Base-by-base conservation (phyloP, 2,329 filamentous ascomycete species). In the Leptographium radiaticola region DNA sequence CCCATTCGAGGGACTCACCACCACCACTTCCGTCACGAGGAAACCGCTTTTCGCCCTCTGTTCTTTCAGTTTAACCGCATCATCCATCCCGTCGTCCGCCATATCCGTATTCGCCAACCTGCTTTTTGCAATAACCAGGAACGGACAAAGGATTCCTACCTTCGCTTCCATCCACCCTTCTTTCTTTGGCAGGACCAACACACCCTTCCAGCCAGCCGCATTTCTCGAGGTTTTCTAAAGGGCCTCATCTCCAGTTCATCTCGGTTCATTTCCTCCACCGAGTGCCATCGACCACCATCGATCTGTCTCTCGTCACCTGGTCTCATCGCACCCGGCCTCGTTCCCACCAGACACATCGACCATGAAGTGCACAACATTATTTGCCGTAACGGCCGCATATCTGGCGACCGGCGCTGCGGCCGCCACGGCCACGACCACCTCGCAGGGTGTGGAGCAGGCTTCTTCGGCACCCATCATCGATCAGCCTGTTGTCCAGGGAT, bases 401-500 rank as follows among this genome's bases (percentile, higher is more conserved):
- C 51, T 57, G 43, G 53, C 55, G 43, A 51, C 55, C 30, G 52
- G 53, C 7, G 53, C 56, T 13, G 53, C 56, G 18, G 54, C 56
- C 6, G 51, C 56, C 1, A 36, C 52, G 36, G n/a, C 57, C 16
- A 44, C 56, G 12, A 42, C 57, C 18, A 55, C 57, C 11, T 48
- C 36, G 12, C 54, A 54, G 53, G 62, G 59, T 11, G 53, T 64
- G n/a, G 68, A 78, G 59, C 60, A 59, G 38, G 68, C 75, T 9
- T 63, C 68, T 0, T 52, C 60, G n/a, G 51, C 61, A 1, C 72
- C 76, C 0, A 59, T 63, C 5, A 58, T 64, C 6, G 66, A 67
- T n/a, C 62, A 66, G 10, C 59, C 66, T 45, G 73, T 70, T 2
- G 69, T 72, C 1, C 74, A 78, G 25, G 78, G 78, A 18, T 81